These are phyloP conservation scores for Heterobasidion annosum DNA, from an alignment of 1,284 basidiomycete species.

Conservation along the genomic window DNA sequence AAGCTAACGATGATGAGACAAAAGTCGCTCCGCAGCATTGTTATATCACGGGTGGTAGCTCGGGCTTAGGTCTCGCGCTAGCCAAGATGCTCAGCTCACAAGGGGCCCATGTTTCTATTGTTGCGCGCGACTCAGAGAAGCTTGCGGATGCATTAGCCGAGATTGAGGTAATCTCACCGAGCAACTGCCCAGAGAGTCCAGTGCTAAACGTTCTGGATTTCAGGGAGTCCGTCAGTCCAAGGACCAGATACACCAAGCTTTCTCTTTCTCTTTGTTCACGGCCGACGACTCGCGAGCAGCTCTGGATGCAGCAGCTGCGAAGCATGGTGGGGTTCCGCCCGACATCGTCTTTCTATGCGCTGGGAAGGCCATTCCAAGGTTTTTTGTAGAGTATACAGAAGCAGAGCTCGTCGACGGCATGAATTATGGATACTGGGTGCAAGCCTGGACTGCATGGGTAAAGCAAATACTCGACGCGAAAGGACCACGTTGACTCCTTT, in stretches of 20 bases:
- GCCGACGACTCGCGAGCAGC: background rate
- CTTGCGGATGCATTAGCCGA: constrained; percentile 48
- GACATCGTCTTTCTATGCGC: constrained; percentile 4
- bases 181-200: background rate
- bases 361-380: constrained; percentile 1
- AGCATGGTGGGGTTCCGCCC: constrained; percentile 1
- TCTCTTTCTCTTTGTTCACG: constrained; percentile 1
- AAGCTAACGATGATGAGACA: background rate
- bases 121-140: constrained; percentile 61
- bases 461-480: background rate
- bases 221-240: background rate
- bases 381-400: constrained; percentile 3
- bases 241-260: constrained; percentile 1
- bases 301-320: background rate
- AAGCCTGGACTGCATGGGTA: constrained; percentile 3
- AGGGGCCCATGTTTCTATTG: constrained; percentile 78
- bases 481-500: background rate
- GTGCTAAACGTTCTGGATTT: background rate
- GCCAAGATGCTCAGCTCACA: constrained; percentile 57
- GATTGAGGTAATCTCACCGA: constrained; percentile 39
- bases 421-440: constrained; percentile 3
- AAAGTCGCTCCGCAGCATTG: constrained; percentile 41
- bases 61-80: constrained; percentile 71
- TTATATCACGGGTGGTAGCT: constrained; percentile 76
- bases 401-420: constrained; percentile 1